phyloP scores from a whole-genome alignment of 2,329 filamentous ascomycete species.

The Xylaria sp. region DNA sequence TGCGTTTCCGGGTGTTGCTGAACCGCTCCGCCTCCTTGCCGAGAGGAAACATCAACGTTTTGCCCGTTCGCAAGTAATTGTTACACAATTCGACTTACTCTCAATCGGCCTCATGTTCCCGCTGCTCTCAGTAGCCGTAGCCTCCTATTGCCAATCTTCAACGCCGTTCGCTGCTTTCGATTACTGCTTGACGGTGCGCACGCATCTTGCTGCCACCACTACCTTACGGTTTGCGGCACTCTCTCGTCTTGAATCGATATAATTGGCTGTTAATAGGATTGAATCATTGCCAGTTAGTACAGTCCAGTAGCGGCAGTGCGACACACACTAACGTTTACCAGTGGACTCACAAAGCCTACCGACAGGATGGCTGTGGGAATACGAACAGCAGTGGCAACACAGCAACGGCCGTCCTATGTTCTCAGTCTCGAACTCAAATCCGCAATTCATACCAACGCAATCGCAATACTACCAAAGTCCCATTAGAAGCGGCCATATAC shows the following conservation, averaged over 20 bases:
- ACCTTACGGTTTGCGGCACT: not conserved
- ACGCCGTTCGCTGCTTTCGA: not conserved
- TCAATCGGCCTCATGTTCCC: not conserved
- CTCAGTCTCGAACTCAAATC: not conserved
- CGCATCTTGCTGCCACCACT: not conserved
- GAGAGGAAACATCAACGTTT: not conserved
- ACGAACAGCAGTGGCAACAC: not conserved
- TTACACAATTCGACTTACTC: not conserved
- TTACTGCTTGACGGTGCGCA: not conserved
- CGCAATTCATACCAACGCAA: not conserved
- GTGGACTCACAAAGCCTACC: conserved; percentile 9
- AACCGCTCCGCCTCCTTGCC: not conserved
- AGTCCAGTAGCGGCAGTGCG: not conserved
- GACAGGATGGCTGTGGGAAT: not conserved
- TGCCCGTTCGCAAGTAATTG: not conserved
- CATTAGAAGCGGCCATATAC: not conserved
- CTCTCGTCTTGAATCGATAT: not conserved
- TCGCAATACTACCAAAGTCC: not conserved
- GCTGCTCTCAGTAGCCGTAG: not conserved
- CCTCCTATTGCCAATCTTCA: not conserved
- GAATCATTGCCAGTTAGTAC: not conserved
- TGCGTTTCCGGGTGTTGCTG: not conserved
- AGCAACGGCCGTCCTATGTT: not conserved
- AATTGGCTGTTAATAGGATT: not conserved
- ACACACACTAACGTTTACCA: conserved; percentile 12